Base-by-base conservation (phyloP, 1,284 basidiomycete species). In the Peniophora sp. region DNA sequence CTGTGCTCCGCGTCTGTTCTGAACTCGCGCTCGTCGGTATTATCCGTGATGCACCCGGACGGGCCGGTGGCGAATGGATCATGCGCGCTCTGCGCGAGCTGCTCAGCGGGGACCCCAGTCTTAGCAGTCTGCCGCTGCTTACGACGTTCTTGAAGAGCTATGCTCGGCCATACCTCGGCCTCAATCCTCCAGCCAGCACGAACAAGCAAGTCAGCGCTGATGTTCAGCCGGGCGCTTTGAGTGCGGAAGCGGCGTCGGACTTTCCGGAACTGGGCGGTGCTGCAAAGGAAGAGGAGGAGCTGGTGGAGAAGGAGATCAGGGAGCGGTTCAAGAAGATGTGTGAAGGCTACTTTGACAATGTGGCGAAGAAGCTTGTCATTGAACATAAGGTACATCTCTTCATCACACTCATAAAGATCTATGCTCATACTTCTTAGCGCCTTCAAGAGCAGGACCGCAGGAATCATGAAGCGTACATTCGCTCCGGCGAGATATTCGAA, bases 401-500 rank as follows among this genome's bases (percentile, higher is more conserved):
- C 46, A 32, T 24, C 17, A 47, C 39, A 51, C 47, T 3, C 15
- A 34, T 8, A 2, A 47, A 41, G 27, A 14, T 12, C 10, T 24
- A 15, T 20, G 44, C n/a, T 24, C 6, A 24, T 24, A 20, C 20
- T 5, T 8, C 52, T 32, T 62, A 97, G 90, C 85, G 88, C 53
- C 74, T 99, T 41, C 92, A 97, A 81, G 93, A 97, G 55, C 94
- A 97, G 69, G 97, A 99, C 64, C 84, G 87, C 57, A 81, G 88
- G 48, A 99, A 99, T 59, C 95, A 97, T 62, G 96, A 99, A 71
- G 97, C 96, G 52, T 99, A 99, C 65, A 98, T 99, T 61, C 89
- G 92, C 36, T 97, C 93, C 1, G 96, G 96, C 22, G 95, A 99
- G 69, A 97, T 99, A 57, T 99, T 99, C 59, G 97, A 99, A 64